Percentiles rank a stretch among this genome's conserved stretches.
These are phyloP conservation scores for Leishmania gerbilli DNA, from an alignment of 208 protist genomes.

Conservation along the genomic window DNA sequence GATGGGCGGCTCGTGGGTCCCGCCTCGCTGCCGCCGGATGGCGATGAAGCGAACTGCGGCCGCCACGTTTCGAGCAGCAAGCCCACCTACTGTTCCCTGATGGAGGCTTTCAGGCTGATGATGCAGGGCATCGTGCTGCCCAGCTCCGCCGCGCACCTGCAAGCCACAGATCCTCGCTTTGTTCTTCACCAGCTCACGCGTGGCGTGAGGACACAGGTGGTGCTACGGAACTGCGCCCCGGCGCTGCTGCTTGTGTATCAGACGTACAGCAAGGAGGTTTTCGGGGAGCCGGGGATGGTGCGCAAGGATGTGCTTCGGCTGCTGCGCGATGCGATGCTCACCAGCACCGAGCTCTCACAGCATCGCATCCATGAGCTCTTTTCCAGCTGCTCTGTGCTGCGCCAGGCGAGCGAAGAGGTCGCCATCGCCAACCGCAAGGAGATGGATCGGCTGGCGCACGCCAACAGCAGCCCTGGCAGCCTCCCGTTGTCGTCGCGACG, in stretches of 20 bases:
- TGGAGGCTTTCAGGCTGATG: conserved; percentile 20
- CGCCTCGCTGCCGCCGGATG: background rate
- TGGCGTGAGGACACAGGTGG: conserved; percentile 56
- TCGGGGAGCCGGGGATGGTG: conserved; percentile 67
- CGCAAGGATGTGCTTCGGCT: conserved; percentile 71
- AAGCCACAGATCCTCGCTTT: conserved; percentile 3
- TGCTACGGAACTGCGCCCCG: conserved; percentile 54
- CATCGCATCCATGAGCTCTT: conserved; percentile 87
- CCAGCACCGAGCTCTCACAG: conserved; percentile 88
- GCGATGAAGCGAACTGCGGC: background rate
- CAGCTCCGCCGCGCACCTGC: conserved; percentile 20
- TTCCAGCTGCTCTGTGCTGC: conserved; percentile 59
- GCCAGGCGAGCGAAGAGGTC: conserved; percentile 53
- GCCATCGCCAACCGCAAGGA: conserved; percentile 53
- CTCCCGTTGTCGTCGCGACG: conserved; percentile 25
- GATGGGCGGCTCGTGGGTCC: background rate
- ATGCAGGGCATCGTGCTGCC: conserved; percentile 27
- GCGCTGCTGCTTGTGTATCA: conserved; percentile 69
- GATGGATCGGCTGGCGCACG: conserved; percentile 53
- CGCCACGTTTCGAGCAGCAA: background rate
- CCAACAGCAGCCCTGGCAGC: conserved; percentile 2
- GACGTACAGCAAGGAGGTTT: conserved; percentile 79
- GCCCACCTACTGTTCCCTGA: conserved; percentile 21
- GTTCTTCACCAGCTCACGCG: conserved; percentile 55
- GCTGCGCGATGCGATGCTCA: conserved; percentile 87